These are phyloP conservation scores for Tremella yokohamensis DNA, from an alignment of 768 basidiomycete genomes.

Conservation along the genomic window DNA sequence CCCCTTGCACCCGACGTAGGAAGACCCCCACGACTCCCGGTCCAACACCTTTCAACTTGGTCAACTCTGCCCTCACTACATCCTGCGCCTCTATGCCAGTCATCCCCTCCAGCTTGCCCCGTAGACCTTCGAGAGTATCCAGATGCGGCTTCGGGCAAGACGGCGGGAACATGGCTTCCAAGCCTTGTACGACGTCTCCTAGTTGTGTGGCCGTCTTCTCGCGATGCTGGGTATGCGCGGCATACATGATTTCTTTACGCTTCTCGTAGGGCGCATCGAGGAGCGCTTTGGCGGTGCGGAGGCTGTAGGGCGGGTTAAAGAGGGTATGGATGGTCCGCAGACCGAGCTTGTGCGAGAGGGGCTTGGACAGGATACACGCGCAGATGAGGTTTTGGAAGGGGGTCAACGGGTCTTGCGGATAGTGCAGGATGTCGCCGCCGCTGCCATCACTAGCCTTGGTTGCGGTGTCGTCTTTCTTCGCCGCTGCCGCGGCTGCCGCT, in stretches of 20 bases:
- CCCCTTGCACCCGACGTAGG: conserved; percentile 32
- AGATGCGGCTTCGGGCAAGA: conserved; percentile 17
- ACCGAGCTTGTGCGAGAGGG: conserved; percentile 38
- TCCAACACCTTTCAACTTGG: conserved; percentile 37
- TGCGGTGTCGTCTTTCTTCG: conserved; percentile 6
- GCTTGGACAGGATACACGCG: conserved; percentile 35
- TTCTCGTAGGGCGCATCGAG: conserved; percentile 30
- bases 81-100: conserved; percentile 22
- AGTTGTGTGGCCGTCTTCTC: conserved; percentile 38
- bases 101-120: conserved; percentile 15
- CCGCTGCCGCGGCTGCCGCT: conserved; percentile 12
- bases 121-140: conserved; percentile 18
- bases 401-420: conserved; percentile 36
- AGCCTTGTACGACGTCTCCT: conserved; percentile 29
- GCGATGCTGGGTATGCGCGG: conserved; percentile 39
- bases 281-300: conserved; percentile 23
- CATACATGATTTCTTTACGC: conserved; percentile 27
- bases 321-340: conserved; percentile 38
- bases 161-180: conserved; percentile 16
- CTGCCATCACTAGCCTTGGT: background rate
- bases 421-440: conserved; percentile 20
- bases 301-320: conserved; percentile 32
- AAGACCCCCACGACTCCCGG: conserved; percentile 37
- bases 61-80: conserved; percentile 22
- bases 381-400: conserved; percentile 39